Evolutionary conservation across 768 basidiomycete species (phyloP).

Genomic region (Leccinum subgranulosum): DNA sequence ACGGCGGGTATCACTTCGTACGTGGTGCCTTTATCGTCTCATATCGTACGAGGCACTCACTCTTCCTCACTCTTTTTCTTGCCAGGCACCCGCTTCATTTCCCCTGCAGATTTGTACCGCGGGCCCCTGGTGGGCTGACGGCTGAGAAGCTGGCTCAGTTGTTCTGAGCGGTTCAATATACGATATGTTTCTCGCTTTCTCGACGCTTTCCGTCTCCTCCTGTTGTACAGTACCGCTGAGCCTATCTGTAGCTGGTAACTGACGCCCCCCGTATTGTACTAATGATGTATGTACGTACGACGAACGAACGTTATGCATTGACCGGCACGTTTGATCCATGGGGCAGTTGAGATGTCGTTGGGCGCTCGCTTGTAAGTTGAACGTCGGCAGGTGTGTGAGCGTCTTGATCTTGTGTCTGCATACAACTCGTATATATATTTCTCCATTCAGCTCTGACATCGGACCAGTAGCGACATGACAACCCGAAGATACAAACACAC

Average conservation of each 20-base stretch:
- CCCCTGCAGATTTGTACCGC: conserved; percentile 25
- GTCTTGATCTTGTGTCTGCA: no score
- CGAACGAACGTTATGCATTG: neutral
- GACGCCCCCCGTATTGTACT: neutral
- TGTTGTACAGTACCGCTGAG: neutral
- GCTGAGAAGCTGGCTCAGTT: conserved; percentile 17
- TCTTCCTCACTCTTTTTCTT: neutral
- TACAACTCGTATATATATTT: no score
- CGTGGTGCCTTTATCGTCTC: neutral
- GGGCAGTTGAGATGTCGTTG: neutral
- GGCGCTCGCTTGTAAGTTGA: neutral
- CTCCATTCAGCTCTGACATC: no score
- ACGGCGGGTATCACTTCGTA: conserved; percentile 28
- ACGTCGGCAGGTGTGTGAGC: neutral
- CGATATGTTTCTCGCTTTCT: neutral
- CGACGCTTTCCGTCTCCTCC: neutral
- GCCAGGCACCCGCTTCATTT: conserved; percentile 25
- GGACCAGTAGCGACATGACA: neutral
- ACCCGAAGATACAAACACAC: neutral
- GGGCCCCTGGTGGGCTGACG: conserved; percentile 14
- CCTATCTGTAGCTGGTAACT: neutral
- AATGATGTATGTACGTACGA: neutral
- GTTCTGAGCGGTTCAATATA: conserved; percentile 10
- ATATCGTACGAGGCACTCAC: neutral
- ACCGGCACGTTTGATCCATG: neutral